A percentile compares a stretch with the other conserved stretches of the same genome.
Conservation (phyloP, 257 asterid genomes). For the Striga asiatica region DNA sequence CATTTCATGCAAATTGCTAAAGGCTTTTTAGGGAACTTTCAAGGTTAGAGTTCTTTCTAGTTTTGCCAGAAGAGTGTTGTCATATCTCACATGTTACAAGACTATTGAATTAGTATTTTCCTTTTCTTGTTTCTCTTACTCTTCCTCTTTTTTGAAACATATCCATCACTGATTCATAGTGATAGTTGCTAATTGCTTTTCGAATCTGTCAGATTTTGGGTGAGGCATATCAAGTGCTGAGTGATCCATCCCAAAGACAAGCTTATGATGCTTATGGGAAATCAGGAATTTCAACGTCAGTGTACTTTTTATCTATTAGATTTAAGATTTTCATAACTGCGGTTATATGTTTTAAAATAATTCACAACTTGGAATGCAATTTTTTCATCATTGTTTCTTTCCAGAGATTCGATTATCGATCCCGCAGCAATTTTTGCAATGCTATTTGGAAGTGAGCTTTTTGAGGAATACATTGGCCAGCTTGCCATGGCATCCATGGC, state of each 20-base stretch:
- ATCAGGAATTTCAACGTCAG: slow-evolving; percentile 91
- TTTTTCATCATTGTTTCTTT: slow-evolving; percentile 15
- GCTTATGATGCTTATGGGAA: slow-evolving; percentile 90
- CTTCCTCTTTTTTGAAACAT: not conserved
- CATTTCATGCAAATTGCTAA: not conserved
- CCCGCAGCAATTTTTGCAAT: slow-evolving; percentile 99
- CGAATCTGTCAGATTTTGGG: slow-evolving; percentile 69
- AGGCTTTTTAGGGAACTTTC: not conserved
- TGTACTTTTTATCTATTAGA: slow-evolving; percentile 14
- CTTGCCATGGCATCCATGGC: slow-evolving; percentile 99
- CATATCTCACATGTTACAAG: slow-evolving; percentile 1
- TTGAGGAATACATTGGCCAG: slow-evolving; percentile 98
- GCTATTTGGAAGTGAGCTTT: slow-evolving; percentile 99
- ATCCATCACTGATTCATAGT: slow-evolving; percentile 9
- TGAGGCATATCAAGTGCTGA: slow-evolving; percentile 97
- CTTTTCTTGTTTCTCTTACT: too few relatives aligned
- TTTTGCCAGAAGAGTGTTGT: not conserved
- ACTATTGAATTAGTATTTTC: slow-evolving; percentile 12
- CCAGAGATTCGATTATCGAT: slow-evolving; percentile 91
- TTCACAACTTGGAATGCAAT: slow-evolving; percentile 7
- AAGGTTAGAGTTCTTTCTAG: not conserved
- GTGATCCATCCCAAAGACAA: slow-evolving; percentile 88
- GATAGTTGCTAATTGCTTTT: slow-evolving; percentile 13
- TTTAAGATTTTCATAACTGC: slow-evolving; percentile 1
- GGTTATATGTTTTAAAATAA: slow-evolving; percentile 1